Evolutionary conservation across 305 asterid species (phyloP).

Genomic region (Euphrasia arctica): DNA sequence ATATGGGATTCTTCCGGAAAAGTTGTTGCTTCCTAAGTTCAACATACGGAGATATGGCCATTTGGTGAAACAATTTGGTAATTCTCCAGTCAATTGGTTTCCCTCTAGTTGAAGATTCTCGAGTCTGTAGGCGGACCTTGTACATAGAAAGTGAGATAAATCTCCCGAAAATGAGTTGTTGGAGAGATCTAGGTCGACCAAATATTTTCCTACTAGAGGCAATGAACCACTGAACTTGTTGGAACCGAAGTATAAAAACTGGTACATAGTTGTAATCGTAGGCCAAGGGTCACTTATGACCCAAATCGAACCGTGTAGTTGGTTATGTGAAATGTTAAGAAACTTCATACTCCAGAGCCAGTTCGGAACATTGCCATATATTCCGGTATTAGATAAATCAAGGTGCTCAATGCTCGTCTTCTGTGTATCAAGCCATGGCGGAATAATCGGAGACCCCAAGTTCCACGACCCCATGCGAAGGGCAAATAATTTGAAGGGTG

Average conservation of each 20-base stretch:
- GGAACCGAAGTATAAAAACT: conserved; percentile 22
- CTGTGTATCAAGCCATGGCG: conserved; percentile 28
- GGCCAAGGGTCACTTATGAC: neutral
- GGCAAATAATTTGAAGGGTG: neutral
- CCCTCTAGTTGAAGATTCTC: neutral
- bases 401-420: conserved; percentile 4
- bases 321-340: conserved; percentile 23
- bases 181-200: conserved; percentile 11
- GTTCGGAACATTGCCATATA: conserved; percentile 22
- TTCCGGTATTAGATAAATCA: conserved; percentile 21
- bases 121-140: conserved; percentile 1
- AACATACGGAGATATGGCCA: conserved; percentile 9
- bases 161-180: conserved; percentile 17
- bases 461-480: conserved; percentile 22
- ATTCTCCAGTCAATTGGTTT: conserved; percentile 17
- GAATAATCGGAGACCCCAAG: conserved; percentile 21
- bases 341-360: conserved; percentile 28
- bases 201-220: conserved; percentile 11
- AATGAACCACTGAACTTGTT: conserved; percentile 33
- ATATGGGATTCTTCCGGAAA: conserved; percentile 13
- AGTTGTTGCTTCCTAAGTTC: neutral
- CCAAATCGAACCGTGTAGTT: conserved; percentile 7
- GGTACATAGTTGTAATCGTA: too few species aligned
- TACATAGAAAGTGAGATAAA: conserved; percentile 24
- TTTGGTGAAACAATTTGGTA: conserved; percentile 8